Evolutionary conservation across 164 flowering plant species (phyloP), one percentile per base, ranked within the genome.

Genomic region (Macadamia tetraphylla): DNA sequence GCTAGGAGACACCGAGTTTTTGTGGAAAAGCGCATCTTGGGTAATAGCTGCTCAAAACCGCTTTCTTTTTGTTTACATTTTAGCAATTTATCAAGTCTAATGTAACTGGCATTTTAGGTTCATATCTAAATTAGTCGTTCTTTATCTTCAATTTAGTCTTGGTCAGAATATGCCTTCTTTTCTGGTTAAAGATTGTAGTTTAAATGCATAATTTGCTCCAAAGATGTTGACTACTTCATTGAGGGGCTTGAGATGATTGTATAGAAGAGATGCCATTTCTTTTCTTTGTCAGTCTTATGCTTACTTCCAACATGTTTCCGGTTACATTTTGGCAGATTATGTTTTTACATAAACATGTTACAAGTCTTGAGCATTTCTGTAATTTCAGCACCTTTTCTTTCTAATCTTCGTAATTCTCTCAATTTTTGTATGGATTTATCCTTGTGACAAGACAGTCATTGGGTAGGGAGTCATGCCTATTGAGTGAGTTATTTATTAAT

Each of bases 31-130:
- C 18, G 40, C 11, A 42, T 44, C 46, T 43, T 58, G 29, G 65
- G 71, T 73, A 73, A 58, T 35, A 32, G 75, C 67, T 68, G 58
- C 59, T 64, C 60, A 64, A 68, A 9, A 31, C 58, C 62, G 58
- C 49, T 63, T 67, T 68, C 53, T 58, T 64, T 42, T 29, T n/a
- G 40, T 68, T 59, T 57, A 58, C 51, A n/a, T 18, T 58, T 40
- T 52, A 63, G 56, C 62, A 44, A 32, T 17, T 43, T 57, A 35
- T 56, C 62, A 48, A 64, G 69, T 64, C 72, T 64, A 64, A 14
- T 46, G 13, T 49, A 64, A 44, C 68, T 42, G 5, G 71, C 10
- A 8, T 60, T 31, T 11, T 59, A 73, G 68, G 44, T 59, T 67
- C 70, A 51, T 48, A 58, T 48, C 64, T 52, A 63, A 46, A 55